Conservation (phyloP, 1,284 basidiomycete species). For the Cronartium ribicola region DNA sequence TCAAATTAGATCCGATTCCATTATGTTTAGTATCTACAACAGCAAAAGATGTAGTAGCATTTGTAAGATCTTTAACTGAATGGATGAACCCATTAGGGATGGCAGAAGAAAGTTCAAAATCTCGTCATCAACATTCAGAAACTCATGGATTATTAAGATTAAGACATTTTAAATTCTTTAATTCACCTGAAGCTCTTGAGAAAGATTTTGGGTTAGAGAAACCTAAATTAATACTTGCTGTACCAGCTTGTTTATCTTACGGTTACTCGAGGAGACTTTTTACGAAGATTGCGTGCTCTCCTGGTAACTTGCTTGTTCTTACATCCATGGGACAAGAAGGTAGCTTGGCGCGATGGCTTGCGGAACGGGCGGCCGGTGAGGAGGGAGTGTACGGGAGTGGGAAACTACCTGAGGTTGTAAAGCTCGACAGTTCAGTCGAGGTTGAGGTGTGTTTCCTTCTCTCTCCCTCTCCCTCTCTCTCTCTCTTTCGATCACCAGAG, state of each 20-base stretch:
- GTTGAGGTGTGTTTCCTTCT: constrained; percentile 59
- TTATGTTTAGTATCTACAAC: constrained; percentile 88
- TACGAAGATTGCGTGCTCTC: constrained; percentile 70
- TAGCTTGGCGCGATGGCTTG: constrained; percentile 72
- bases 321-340: constrained; percentile 69
- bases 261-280: constrained; percentile 84
- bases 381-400: constrained; percentile 67
- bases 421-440: constrained; percentile 69
- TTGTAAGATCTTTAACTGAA: constrained; percentile 95
- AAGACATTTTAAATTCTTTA: constrained; percentile 79
- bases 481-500: constrained; percentile 2
- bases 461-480: not conserved
- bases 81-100: constrained; percentile 77
- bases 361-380: constrained; percentile 74
- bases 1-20: constrained; percentile 59
- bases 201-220: constrained; percentile 64
- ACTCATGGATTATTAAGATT: constrained; percentile 13
- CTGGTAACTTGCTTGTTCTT: constrained; percentile 77
- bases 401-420: not conserved
- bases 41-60: constrained; percentile 87
- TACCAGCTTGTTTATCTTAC: constrained; percentile 85
- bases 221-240: constrained; percentile 87
- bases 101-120: constrained; percentile 36
- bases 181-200: constrained; percentile 71
- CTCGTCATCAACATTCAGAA: constrained; percentile 12